phyloP scores from a whole-genome alignment of 805 yeast genomes.

The Hanseniaspora singularis region DNA sequence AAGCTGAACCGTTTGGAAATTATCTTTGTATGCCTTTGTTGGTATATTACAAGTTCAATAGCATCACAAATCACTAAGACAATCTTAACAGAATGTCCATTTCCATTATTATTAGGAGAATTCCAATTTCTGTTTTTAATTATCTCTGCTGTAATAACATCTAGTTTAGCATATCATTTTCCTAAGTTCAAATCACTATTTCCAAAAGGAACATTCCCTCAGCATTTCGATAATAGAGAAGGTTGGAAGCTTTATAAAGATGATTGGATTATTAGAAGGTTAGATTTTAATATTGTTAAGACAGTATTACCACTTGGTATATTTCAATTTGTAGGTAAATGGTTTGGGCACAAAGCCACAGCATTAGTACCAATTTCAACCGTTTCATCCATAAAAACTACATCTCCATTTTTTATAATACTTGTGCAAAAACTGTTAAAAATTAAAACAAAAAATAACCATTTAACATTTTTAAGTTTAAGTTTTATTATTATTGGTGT shows the following conservation, averaged over 20 bases:
- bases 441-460: conserved; percentile 14
- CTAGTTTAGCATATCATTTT: conserved; percentile 27
- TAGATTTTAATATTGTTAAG: conserved; percentile 33
- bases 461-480: conserved; percentile 22
- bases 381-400: conserved; percentile 56
- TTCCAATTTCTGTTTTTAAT: conserved; percentile 48
- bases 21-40: conserved; percentile 37
- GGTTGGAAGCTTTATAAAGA: conserved; percentile 22
- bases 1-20: conserved; percentile 21
- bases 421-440: conserved; percentile 33
- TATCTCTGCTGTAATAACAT: conserved; percentile 32
- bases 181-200: conserved; percentile 31
- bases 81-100: conserved; percentile 43
- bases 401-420: conserved; percentile 52
- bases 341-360: conserved; percentile 51
- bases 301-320: conserved; percentile 52
- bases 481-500: conserved; percentile 24
- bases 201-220: conserved; percentile 47
- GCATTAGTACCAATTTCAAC: conserved; percentile 56
- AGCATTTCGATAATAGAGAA: conserved; percentile 19
- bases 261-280: conserved; percentile 21
- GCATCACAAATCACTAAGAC: conserved; percentile 54
- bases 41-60: conserved; percentile 52
- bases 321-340: conserved; percentile 54
- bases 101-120: conserved; percentile 54